Base-by-base conservation (phyloP, 169 alveolate species). In the Blepharisma undulans region DNA sequence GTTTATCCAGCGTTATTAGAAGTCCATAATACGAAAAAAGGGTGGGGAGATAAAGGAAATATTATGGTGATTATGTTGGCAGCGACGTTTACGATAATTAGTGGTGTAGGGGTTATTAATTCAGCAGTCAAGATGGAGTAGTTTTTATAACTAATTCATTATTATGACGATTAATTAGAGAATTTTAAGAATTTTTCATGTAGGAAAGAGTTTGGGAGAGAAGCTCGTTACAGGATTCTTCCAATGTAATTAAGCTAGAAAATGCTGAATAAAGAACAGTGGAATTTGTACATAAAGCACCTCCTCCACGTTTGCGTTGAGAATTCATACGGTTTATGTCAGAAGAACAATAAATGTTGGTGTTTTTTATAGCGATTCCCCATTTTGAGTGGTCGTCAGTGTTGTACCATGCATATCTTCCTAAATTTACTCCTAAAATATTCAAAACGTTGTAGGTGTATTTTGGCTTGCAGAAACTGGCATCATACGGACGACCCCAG, bases 1-100 rank as follows among this genome's bases (percentile, higher is more conserved):
- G 33, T 82, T 1, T 82, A 25, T 74, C 89, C 89, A 4, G 76
- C 76, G 14, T 30, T 82, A 59, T 74, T 82, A 4, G 89, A 82
- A 4, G 89, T 82, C 30, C 36, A 22, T 74, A 74, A 74, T 29
- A 74, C 36, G 48, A 22, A 29, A 22, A 22, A 74, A 74, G 33
- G 33, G 33, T 74, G 80, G 80, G 33, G 48, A 74, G 80, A 22
- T 74, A 22, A 22, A 22, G 33, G 33, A 5, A 74, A 74, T 29
- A 25, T 74, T 22, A 25, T 74, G 48, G 33, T 25, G 48, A 25
- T 74, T 18, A 74, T 74, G 29, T 25, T 74, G 29, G 29, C 80
- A 29, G 33, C 36, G 7, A 25, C 80, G 2, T 22, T 74, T 22
- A 74, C 80, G 7, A 22, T 74, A 14, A 29, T 74, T 74, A 29